Evolutionary conservation across 352 stramenopile species (phyloP).

Genomic region (Aphanomyces cochlioides): DNA sequence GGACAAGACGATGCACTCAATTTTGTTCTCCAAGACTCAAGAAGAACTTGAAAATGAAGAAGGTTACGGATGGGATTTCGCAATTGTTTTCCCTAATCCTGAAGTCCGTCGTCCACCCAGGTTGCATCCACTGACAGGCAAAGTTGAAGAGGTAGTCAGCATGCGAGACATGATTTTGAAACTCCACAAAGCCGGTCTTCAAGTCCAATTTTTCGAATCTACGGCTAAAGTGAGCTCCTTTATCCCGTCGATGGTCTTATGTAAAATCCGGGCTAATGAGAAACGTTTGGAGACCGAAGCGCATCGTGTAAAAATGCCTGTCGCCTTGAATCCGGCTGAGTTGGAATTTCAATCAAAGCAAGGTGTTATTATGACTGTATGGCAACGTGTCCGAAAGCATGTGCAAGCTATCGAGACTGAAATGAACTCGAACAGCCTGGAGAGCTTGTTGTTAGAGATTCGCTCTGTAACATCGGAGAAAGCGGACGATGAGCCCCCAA

Average conservation of each 20-base stretch:
- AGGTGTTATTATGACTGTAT: conserved; percentile 32
- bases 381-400: conserved; percentile 25
- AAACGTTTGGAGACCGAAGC: conserved; percentile 65
- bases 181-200: conserved; percentile 57
- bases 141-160: conserved; percentile 53
- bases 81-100: conserved; percentile 77
- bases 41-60: conserved; percentile 25
- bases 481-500: neutral
- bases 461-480: neutral
- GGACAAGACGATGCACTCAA: conserved; percentile 28
- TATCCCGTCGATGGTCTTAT: conserved; percentile 55
- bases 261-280: conserved; percentile 73
- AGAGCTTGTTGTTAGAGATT: conserved; percentile 20
- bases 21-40: conserved; percentile 16
- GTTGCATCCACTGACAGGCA: conserved; percentile 48
- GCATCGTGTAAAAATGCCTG: conserved; percentile 64
- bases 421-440: conserved; percentile 20
- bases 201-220: conserved; percentile 75
- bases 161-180: conserved; percentile 78
- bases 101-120: conserved; percentile 24
- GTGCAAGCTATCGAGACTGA: conserved; percentile 24
- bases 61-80: conserved; percentile 67
- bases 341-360: conserved; percentile 56
- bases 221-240: conserved; percentile 42
- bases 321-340: conserved; percentile 65